phyloP scores from a whole-genome alignment of 2,329 filamentous ascomycete species.

The Cadophora gregata region DNA sequence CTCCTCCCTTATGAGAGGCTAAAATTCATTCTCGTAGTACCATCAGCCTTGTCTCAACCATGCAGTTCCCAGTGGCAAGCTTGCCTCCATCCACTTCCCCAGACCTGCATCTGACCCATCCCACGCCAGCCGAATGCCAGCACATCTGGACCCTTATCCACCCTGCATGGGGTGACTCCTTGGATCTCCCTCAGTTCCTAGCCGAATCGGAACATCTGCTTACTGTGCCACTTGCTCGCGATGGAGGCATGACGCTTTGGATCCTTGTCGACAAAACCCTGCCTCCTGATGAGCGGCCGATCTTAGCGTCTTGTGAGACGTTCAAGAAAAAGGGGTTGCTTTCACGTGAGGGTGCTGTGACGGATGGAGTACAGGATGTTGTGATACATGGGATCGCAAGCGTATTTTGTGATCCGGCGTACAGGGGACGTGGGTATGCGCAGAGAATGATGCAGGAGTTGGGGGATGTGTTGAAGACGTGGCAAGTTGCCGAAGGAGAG shows the following conservation, averaged over 20 bases:
- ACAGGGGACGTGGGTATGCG: slow-evolving; percentile 75
- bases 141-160: slow-evolving; percentile 60
- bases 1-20: background rate
- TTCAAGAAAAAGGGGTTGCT: slow-evolving; percentile 62
- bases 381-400: slow-evolving; percentile 76
- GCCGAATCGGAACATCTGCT: slow-evolving; percentile 58
- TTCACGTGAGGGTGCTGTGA: slow-evolving; percentile 45
- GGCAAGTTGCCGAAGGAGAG: slow-evolving; percentile 52
- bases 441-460: slow-evolving; percentile 74
- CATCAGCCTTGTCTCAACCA: background rate
- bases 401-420: slow-evolving; percentile 72
- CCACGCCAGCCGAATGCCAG: slow-evolving; percentile 59
- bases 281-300: slow-evolving; percentile 50
- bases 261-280: slow-evolving; percentile 58
- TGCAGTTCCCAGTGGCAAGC: background rate
- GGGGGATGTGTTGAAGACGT: slow-evolving; percentile 55
- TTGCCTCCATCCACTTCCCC: slow-evolving; percentile 26
- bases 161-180: slow-evolving; percentile 61
- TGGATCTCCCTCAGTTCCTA: slow-evolving; percentile 60
- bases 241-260: slow-evolving; percentile 66
- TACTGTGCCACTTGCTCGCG: slow-evolving; percentile 59
- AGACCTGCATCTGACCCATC: slow-evolving; percentile 55
- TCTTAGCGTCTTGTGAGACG: slow-evolving; percentile 70
- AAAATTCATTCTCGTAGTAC: background rate
- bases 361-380: slow-evolving; percentile 54